Evolutionary conservation across 192 early-diverging fungal species (phyloP), one percentile per base, ranked within the genome.

Genomic region (Tieghemiomyces parasiticus): DNA sequence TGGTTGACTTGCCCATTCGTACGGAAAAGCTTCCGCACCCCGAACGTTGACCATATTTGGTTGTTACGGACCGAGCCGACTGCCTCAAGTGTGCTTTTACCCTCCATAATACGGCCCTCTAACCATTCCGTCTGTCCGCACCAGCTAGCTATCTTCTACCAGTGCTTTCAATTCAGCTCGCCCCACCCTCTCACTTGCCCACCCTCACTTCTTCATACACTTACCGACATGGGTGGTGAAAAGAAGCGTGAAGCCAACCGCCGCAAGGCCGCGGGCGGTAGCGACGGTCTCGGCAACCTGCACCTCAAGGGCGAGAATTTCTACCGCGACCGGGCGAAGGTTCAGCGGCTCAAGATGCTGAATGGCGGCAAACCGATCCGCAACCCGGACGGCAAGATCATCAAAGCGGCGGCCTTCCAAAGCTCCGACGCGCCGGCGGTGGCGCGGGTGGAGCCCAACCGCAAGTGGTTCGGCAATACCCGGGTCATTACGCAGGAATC

Each of bases 391-490:
- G 95, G 95, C 58, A 85, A 91, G 61, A 81, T 96, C 60, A 77
- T 99, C 70, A 89, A 95, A 73, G 90, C 81, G 2, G 95, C 92
- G 8, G 77, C 73, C 28, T 99, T 85, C 67, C 95, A 99, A 80
- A 82, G 77, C 60, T 75, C 76, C 48, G 78, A 84, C 20, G 88
- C 83, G 2, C 74, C 82, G 14, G n/a, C n/a, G n/a, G 70, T 80
- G 22, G 91, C 88, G 19, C 82, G 92, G 63, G 87, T 99, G 12
- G 89, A 87, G 61, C 88, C 93, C 50, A 92, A 99, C 74, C 79
- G 95, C 72, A 84, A 87, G 63, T 99, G 93, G 93, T 99, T 96
- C 65, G 91, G 90, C 80, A 99, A 99, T 74, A 99, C 95, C 20
- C 78, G 95, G 32, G 92, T 94, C 20, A 92, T 99, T 63, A 91